Base-by-base conservation (phyloP, 225 moss, liverwort and hornwort genomes). In the Lunularia cruciata region DNA sequence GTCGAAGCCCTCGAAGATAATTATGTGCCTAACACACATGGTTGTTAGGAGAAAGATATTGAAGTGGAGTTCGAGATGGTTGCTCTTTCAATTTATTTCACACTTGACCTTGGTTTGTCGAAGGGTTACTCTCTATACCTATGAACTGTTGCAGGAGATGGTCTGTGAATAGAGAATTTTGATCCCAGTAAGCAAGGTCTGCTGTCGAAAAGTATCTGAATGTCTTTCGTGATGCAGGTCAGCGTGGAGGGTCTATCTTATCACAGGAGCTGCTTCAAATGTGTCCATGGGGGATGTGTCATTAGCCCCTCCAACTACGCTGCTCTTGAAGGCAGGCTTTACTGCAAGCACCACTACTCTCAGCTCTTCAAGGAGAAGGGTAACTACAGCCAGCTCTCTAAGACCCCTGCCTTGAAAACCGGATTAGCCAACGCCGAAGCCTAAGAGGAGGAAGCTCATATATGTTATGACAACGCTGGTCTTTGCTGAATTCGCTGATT, bases 341-440 rank as follows among this genome's bases (percentile, higher is more conserved):
- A 96, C 70, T 96, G 95, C 89, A 96, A 89, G 77, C 95, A 92
- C 72, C 95, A 96, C 63, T 96, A 90, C 79, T 87, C 90, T 65
- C 95, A 96, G 87, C 88, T 96, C 31, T 96, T 96, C 83, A 96
- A 96, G 84, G 95, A 96, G 83, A 96, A 87, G 63, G 95, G 95
- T 19, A 96, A 96, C 79, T 90, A 96, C 89, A 92, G 92, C 75
- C 88, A 90, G 83, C 90, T 96, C 18, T 67, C 71, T 0, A 96
- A 96, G 81, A 80, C 73, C 30, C 92, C 95, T 69, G 80, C 95
- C 19, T 65, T 96, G 89, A 92, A 96, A 83, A 19, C 90, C 51
- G 72, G 56, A 38, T 7, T 71, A 55, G 47, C 75, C 15, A 56
- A 72, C 59, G 48, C 51, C 56, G 82, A 83, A 18, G 68, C 72